These are phyloP conservation scores for Tilletiaria anomala DNA, from an alignment of 1,284 basidiomycete genomes.

Conservation along the genomic window DNA sequence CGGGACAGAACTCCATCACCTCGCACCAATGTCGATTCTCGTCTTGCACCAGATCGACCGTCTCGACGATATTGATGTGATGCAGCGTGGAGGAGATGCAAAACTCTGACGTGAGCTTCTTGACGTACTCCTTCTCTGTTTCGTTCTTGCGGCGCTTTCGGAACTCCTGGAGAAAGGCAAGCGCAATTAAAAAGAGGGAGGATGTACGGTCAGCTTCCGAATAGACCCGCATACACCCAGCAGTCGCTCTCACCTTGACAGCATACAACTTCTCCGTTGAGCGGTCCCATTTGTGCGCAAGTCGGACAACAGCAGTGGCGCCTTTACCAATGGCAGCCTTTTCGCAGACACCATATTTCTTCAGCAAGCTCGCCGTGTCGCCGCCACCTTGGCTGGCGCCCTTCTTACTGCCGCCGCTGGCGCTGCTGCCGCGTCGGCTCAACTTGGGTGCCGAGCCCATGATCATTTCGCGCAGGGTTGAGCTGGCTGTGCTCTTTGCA, in stretches of 20 bases:
- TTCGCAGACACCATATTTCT: constrained; percentile 96
- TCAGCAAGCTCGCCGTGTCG: constrained; percentile 40
- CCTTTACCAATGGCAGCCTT: constrained; percentile 94
- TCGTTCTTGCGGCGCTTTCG: constrained; percentile 95
- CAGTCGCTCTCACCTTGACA: constrained; percentile 79
- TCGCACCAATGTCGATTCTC: constrained; percentile 95
- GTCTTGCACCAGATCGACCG: constrained; percentile 94
- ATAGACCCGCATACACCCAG: background rate
- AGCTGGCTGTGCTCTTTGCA: constrained; percentile 24
- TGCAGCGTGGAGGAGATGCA: constrained; percentile 96
- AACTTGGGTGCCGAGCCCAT: constrained; percentile 34
- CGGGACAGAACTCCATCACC: constrained; percentile 93
- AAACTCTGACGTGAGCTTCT: constrained; percentile 98
- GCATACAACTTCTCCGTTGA: constrained; percentile 95
- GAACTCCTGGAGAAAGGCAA: constrained; percentile 57
- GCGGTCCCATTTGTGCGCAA: constrained; percentile 97
- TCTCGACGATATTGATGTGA: constrained; percentile 92
- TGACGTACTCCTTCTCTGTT: constrained; percentile 97
- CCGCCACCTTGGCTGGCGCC: constrained; percentile 15
- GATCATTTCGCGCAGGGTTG: constrained; percentile 35
- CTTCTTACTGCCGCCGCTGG: constrained; percentile 16
- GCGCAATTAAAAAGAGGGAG: background rate
- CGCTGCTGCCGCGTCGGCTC: constrained; percentile 23
- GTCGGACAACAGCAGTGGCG: constrained; percentile 83
- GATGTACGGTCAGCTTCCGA: constrained; percentile 2